Evolutionary conservation across 768 basidiomycete species (phyloP).

Genomic region (Russula sp.): DNA sequence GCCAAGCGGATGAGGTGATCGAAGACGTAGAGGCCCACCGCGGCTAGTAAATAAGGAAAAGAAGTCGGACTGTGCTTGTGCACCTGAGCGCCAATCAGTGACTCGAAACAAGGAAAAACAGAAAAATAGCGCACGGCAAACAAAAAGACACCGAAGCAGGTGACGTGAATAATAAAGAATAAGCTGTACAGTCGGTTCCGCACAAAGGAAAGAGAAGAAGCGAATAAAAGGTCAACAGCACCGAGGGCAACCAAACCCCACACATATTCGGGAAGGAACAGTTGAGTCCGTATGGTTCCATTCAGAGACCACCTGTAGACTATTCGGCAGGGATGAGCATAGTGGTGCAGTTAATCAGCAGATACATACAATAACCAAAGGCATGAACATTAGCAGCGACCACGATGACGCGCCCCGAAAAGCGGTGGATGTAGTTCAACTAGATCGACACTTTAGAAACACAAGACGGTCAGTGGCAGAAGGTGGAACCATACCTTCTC

Average conservation of each 20-base stretch:
- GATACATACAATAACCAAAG: conserved; percentile 33
- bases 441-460: conserved; percentile 23
- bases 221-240: conserved; percentile 31
- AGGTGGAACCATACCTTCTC: conserved; percentile 33
- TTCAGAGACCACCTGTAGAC: conserved; percentile 9
- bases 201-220: conserved; percentile 37
- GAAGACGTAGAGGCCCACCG: conserved; percentile 34
- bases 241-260: conserved; percentile 32
- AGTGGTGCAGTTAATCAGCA: neutral
- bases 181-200: conserved; percentile 37
- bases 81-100: conserved; percentile 15
- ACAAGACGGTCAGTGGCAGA: neutral
- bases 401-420: conserved; percentile 37
- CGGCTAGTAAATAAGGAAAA: conserved; percentile 37
- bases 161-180: conserved; percentile 37
- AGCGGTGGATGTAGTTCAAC: conserved; percentile 52
- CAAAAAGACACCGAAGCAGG: conserved; percentile 37
- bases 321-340: neutral
- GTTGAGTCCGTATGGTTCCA: neutral
- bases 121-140: conserved; percentile 24
- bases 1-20: conserved; percentile 41
- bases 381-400: conserved; percentile 37
- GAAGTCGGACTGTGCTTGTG: conserved; percentile 23
- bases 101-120: neutral
- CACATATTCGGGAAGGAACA: neutral